Conservation (phyloP, 768 basidiomycete genomes). For the Calocybe gangraenosa region DNA sequence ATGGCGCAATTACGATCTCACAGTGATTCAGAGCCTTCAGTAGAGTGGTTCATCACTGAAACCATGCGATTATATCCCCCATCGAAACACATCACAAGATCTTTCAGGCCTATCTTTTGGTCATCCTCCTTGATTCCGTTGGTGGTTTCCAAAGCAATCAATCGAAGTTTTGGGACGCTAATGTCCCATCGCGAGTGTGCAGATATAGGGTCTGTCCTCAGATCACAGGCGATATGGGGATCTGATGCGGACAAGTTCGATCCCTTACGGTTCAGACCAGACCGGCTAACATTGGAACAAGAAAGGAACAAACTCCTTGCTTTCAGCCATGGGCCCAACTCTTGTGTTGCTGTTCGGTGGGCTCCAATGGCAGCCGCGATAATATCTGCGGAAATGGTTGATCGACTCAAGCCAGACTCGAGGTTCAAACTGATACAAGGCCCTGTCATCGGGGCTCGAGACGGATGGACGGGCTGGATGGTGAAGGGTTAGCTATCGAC, state of each 20-base stretch:
- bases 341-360: constrained; percentile 46
- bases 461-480: constrained; percentile 46
- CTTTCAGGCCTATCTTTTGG: not conserved
- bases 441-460: constrained; percentile 29
- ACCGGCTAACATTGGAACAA: constrained; percentile 16
- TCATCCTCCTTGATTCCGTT: not conserved
- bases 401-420: constrained; percentile 25
- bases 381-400: constrained; percentile 39
- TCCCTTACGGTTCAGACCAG: constrained; percentile 33
- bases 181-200: constrained; percentile 23
- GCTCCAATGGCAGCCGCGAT: constrained; percentile 49
- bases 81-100: constrained; percentile 40
- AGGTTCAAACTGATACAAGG: constrained; percentile 24
- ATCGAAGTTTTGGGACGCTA: not conserved
- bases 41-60: constrained; percentile 36
- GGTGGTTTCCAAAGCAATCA: too few species aligned
- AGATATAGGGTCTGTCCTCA: constrained; percentile 31
- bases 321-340: constrained; percentile 46
- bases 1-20: constrained; percentile 23
- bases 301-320: constrained; percentile 25
- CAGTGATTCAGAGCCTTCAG: constrained; percentile 21
- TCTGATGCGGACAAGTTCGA: constrained; percentile 34
- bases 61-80: constrained; percentile 49
- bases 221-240: constrained; percentile 33
- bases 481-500: too few species aligned